Evolutionary conservation across 257 asterid species (phyloP).

Genomic region (Sherardia arvensis): DNA sequence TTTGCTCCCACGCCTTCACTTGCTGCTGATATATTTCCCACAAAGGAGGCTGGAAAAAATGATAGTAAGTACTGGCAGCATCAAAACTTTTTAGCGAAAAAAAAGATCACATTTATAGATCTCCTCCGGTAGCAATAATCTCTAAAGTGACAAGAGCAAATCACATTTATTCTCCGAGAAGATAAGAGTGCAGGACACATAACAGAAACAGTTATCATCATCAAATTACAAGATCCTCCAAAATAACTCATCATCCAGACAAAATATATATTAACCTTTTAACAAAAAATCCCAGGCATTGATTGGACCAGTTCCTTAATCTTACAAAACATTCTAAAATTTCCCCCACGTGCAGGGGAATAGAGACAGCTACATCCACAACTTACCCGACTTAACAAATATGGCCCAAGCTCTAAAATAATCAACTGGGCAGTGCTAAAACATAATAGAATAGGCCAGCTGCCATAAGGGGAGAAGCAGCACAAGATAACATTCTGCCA

Average conservation of each 20-base stretch:
- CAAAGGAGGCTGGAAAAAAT: conserved; percentile 66
- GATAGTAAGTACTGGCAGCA: too few species aligned
- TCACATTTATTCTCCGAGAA: neutral
- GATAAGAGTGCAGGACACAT: neutral
- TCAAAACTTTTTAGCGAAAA: too few species aligned
- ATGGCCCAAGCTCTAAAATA: too few species aligned
- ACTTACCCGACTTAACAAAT: neutral
- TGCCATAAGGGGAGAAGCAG: neutral
- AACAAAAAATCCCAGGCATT: neutral
- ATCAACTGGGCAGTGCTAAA: neutral
- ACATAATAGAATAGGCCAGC: neutral
- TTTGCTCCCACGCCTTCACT: conserved; percentile 77
- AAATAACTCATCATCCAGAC: neutral
- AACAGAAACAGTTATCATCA: neutral
- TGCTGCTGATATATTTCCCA: conserved; percentile 88
- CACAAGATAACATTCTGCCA: neutral
- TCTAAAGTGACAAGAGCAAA: neutral
- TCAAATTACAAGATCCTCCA: neutral
- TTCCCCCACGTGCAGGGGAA: neutral
- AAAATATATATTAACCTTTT: neutral
- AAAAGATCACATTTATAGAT: too few species aligned
- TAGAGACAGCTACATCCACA: too few species aligned
- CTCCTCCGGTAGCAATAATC: conserved; percentile 8
- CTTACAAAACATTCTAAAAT: neutral
- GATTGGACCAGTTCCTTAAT: neutral